phyloP scores from a whole-genome alignment of 805 yeast genomes.

The Suhomyces tanzawaensis region DNA sequence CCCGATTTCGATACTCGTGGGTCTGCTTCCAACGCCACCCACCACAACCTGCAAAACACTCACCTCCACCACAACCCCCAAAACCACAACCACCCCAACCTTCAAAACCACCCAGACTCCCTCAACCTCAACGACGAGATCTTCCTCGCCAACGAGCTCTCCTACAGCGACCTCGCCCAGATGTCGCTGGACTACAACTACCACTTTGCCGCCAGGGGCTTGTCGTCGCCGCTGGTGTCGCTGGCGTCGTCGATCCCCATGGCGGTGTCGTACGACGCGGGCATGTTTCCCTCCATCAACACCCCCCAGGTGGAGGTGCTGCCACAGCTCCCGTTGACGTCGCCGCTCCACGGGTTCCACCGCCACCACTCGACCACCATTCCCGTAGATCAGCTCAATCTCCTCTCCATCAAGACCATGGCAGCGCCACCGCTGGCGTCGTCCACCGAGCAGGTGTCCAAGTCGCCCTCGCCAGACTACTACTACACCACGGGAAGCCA shows the following conservation, averaged over 20 bases:
- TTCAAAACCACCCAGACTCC: conserved; percentile 1
- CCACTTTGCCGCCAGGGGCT: conserved; percentile 1
- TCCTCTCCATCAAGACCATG: conserved; percentile 6
- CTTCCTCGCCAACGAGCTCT: conserved; percentile 3
- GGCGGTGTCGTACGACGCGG: conserved; percentile 1
- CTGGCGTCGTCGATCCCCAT: conserved; percentile 10
- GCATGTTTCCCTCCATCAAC: conserved; percentile 2
- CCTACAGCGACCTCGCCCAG: not conserved
- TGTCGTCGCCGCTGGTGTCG: conserved; percentile 6
- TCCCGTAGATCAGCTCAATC: conserved; percentile 12
- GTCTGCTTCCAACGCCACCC: too few species aligned
- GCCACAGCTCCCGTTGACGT: not conserved
- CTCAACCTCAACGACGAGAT: conserved; percentile 9
- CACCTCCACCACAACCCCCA: too few species aligned
- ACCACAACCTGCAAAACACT: too few species aligned
- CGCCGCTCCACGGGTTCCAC: conserved; percentile 7
- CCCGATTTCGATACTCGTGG: too few species aligned
- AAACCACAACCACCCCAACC: too few species aligned
- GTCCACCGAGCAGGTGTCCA: conserved; percentile 5
- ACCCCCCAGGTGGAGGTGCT: conserved; percentile 4
- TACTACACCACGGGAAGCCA: conserved; percentile 3
- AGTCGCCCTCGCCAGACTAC: conserved; percentile 5
- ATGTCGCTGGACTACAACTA: conserved; percentile 1
- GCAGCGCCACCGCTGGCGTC: conserved; percentile 7
- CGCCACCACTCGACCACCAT: conserved; percentile 6